Evolutionary conservation across 805 yeast species (phyloP).

Genomic region (Yamadazyma ubonensis): DNA sequence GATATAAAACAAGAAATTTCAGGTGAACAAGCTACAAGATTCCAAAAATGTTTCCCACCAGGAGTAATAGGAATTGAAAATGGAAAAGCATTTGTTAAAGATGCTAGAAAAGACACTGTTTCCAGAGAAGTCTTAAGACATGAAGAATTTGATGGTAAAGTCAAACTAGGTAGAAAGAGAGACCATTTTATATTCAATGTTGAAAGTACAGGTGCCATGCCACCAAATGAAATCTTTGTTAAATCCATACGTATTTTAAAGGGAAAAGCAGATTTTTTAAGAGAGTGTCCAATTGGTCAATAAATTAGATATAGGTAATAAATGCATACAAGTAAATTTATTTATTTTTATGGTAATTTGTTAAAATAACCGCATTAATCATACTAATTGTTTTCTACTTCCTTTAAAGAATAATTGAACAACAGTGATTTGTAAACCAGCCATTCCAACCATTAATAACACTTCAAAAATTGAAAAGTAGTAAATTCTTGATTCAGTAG

Average conservation of each 20-base stretch:
- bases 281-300: slow-evolving; percentile 73
- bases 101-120: slow-evolving; percentile 93
- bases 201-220: slow-evolving; percentile 95
- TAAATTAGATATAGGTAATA: slow-evolving; percentile 20
- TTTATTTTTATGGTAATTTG: not conserved
- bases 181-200: slow-evolving; percentile 93
- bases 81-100: slow-evolving; percentile 77
- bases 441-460: slow-evolving; percentile 71
- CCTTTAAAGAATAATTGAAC: slow-evolving; percentile 73
- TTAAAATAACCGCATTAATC: slow-evolving; percentile 7
- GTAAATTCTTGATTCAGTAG: slow-evolving; percentile 75
- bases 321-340: not conserved
- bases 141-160: slow-evolving; percentile 84
- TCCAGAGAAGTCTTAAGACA: slow-evolving; percentile 95
- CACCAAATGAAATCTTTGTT: slow-evolving; percentile 93
- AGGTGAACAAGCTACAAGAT: slow-evolving; percentile 74
- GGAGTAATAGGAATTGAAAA: slow-evolving; percentile 83
- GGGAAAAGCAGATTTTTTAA: slow-evolving; percentile 78
- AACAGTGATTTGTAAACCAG: slow-evolving; percentile 62
- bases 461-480: slow-evolving; percentile 75
- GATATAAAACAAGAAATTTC: slow-evolving; percentile 70
- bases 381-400: slow-evolving; percentile 65
- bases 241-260: slow-evolving; percentile 83
- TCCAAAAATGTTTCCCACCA: slow-evolving; percentile 87
- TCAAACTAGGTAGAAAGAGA: slow-evolving; percentile 85